Percentiles rank a stretch among this genome's conserved stretches.
Conservation (phyloP, 345 rosid genomes). For the Citrus medica region DNA sequence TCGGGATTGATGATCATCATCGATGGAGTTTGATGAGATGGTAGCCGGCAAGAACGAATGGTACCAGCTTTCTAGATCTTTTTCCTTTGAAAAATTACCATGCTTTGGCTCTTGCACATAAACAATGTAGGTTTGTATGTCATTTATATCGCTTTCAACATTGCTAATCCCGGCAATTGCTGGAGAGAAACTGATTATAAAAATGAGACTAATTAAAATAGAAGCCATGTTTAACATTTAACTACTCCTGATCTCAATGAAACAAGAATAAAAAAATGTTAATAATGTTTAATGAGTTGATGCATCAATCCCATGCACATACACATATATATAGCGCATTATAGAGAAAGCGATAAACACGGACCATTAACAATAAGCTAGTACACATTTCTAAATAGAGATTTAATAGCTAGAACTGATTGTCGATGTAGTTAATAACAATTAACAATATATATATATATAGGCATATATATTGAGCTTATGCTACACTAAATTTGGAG, state of each 20-base stretch:
- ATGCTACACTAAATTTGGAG: too few relatives aligned
- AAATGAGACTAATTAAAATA: background rate
- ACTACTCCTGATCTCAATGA: background rate
- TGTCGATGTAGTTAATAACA: too few relatives aligned
- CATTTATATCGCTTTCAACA: background rate
- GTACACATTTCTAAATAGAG: background rate
- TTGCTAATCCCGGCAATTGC: background rate
- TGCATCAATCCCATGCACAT: too few relatives aligned
- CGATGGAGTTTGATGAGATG: background rate
- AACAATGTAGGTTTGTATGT: background rate
- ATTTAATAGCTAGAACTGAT: too few relatives aligned
- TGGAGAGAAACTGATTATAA: background rate
- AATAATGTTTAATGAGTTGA: too few relatives aligned
- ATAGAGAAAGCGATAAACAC: background rate
- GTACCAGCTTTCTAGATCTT: background rate
- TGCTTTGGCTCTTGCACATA: background rate
- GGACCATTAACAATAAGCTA: background rate
- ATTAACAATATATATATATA: too few relatives aligned
- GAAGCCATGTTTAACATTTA: background rate
- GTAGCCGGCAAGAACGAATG: background rate
- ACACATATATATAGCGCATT: too few relatives aligned
- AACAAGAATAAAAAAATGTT: too few relatives aligned
- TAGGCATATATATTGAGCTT: too few relatives aligned
- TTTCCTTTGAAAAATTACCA: background rate
- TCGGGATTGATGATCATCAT: background rate